Percentiles rank a stretch among this genome's conserved stretches.
phyloP scores from a whole-genome alignment of 805 yeast species.

The Metschnikowia cerradonensis region DNA sequence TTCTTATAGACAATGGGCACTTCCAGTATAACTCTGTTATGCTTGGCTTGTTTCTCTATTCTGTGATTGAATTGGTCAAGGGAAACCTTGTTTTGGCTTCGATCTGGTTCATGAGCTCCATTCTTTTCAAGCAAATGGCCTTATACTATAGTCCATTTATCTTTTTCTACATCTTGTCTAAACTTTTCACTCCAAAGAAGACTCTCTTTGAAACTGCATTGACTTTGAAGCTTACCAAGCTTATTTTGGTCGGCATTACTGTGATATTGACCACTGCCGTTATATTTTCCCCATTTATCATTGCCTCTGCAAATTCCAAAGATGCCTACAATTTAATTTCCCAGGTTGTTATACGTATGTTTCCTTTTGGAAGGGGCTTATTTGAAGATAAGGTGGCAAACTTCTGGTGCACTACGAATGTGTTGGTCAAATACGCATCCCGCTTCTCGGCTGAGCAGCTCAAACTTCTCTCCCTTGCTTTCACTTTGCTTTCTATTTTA shows the following conservation, averaged over 20 bases:
- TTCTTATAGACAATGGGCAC: slow-evolving; percentile 93
- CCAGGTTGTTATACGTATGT: slow-evolving; percentile 65
- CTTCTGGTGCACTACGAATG: slow-evolving; percentile 94
- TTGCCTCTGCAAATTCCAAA: slow-evolving; percentile 27
- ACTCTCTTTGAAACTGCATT: slow-evolving; percentile 18
- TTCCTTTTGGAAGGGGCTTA: slow-evolving; percentile 89
- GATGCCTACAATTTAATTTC: slow-evolving; percentile 35
- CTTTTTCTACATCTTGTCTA: slow-evolving; percentile 72
- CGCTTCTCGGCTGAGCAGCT: slow-evolving; percentile 54
- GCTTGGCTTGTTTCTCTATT: slow-evolving; percentile 77
- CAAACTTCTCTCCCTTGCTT: slow-evolving; percentile 50
- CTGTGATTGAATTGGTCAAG: slow-evolving; percentile 61
- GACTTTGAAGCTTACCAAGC: slow-evolving; percentile 49
- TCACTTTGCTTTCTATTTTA: slow-evolving; percentile 43
- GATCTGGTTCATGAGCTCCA: slow-evolving; percentile 68
- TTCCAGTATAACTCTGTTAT: slow-evolving; percentile 93
- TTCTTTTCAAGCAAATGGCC: slow-evolving; percentile 94
- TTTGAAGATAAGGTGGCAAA: slow-evolving; percentile 98
- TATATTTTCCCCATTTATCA: slow-evolving; percentile 58
- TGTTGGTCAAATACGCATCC: slow-evolving; percentile 63
- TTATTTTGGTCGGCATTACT: slow-evolving; percentile 59
- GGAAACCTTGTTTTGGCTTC: slow-evolving; percentile 67
- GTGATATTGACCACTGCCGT: slow-evolving; percentile 52
- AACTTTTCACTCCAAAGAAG: slow-evolving; percentile 21
- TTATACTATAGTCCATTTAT: slow-evolving; percentile 87